Conservation (phyloP, 176 grass and related monocot species). For the Ensete glaucum region DNA sequence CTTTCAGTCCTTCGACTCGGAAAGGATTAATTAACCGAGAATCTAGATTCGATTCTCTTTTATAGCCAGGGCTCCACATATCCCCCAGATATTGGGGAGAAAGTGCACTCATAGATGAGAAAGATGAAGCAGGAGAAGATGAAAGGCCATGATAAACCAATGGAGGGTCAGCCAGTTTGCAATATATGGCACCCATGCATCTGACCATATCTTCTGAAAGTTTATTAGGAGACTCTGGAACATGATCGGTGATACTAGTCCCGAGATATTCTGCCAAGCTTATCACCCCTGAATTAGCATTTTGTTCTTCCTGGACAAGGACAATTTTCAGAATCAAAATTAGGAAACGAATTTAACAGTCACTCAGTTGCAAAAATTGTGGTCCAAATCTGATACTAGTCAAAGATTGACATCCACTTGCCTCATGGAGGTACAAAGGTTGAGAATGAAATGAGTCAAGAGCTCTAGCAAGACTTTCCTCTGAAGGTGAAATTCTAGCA, state of each 20-base stretch:
- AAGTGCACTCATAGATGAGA: constrained; percentile 69
- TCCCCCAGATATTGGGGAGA: constrained; percentile 74
- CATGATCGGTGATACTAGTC: constrained; percentile 64
- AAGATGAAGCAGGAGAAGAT: constrained; percentile 64
- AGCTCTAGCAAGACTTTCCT: constrained; percentile 83
- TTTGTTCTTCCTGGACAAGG: constrained; percentile 40
- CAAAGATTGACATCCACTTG: constrained; percentile 6
- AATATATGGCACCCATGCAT: constrained; percentile 79
- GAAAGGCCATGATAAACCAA: constrained; percentile 50
- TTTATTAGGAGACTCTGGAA: constrained; percentile 87
- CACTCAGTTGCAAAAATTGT: constrained; percentile 1
- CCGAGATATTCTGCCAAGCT: constrained; percentile 95
- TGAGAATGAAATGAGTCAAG: constrained; percentile 78
- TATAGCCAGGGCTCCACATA: constrained; percentile 68
- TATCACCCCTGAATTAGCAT: constrained; percentile 47
- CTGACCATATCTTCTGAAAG: constrained; percentile 89
- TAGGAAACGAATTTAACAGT: constrained; percentile 2
- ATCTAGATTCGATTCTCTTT: constrained; percentile 64
- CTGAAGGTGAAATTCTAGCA: constrained; percentile 73
- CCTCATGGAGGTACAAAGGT: constrained; percentile 80
- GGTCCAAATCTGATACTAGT: background rate
- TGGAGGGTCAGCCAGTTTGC: constrained; percentile 76
- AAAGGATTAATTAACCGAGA: constrained; percentile 93
- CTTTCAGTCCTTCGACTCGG: constrained; percentile 81
- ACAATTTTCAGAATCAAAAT: background rate